A percentile compares a stretch with the other conserved stretches of the same genome.
These are phyloP conservation scores for Pichia nakasei DNA, from an alignment of 805 yeast species.

Conservation along the genomic window DNA sequence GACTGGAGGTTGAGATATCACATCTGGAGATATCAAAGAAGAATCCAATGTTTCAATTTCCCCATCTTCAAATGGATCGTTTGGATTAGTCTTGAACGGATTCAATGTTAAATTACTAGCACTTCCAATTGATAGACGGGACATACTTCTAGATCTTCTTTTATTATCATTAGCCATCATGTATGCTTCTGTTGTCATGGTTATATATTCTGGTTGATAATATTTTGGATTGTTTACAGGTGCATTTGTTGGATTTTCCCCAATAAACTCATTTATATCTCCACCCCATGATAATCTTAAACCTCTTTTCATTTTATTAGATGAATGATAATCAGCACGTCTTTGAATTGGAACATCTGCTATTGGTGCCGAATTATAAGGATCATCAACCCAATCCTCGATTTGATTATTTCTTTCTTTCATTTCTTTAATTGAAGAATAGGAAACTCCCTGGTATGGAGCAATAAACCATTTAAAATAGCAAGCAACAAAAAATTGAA, in stretches of 20 bases:
- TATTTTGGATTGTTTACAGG: slow-evolving; percentile 11
- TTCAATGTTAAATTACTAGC: slow-evolving; percentile 7
- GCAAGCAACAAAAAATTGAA: slow-evolving; percentile 77
- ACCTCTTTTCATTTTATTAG: slow-evolving; percentile 25
- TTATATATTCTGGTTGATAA: slow-evolving; percentile 39
- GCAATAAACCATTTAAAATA: slow-evolving; percentile 83
- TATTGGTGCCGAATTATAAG: slow-evolving; percentile 42
- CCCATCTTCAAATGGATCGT: slow-evolving; percentile 24
- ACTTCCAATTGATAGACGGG: slow-evolving; percentile 9
- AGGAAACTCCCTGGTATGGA: slow-evolving; percentile 69
- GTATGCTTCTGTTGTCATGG: slow-evolving; percentile 59
- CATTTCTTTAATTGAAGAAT: slow-evolving; percentile 45
- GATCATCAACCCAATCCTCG: slow-evolving; percentile 81
- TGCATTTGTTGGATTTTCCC: slow-evolving; percentile 3
- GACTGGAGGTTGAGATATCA: slow-evolving; percentile 85
- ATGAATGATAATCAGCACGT: slow-evolving; percentile 38
- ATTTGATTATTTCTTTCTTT: slow-evolving; percentile 54
- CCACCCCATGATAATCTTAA: slow-evolving; percentile 33
- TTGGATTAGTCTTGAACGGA: slow-evolving; percentile 4
- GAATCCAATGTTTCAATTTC: slow-evolving; percentile 43
- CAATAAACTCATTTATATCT: slow-evolving; percentile 24
- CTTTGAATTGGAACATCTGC: slow-evolving; percentile 41
- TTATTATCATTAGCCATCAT: slow-evolving; percentile 14
- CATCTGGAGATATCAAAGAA: slow-evolving; percentile 61
- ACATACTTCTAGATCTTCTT: slow-evolving; percentile 7